Evolutionary conservation across 1,284 basidiomycete species (phyloP).

Genomic region (Rhodotorula sp.): DNA sequence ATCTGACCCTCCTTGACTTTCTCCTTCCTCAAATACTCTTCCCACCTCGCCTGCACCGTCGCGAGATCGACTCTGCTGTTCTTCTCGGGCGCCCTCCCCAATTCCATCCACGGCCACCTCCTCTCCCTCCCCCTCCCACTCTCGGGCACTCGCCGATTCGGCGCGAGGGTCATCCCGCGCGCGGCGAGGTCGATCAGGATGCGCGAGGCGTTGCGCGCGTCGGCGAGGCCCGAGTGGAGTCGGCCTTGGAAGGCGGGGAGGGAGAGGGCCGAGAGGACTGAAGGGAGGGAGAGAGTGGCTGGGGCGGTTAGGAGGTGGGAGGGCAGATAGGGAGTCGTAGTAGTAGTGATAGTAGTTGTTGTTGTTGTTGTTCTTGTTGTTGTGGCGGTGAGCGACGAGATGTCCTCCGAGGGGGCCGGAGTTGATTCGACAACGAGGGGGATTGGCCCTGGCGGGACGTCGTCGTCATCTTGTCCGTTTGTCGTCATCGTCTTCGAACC

Average conservation of each 20-base stretch:
- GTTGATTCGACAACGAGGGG: neutral
- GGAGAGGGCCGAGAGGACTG: constrained; percentile 49
- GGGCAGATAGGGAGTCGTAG: constrained; percentile 15
- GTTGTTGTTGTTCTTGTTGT: too few species aligned
- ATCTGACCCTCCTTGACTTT: neutral
- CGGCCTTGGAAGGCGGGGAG: constrained; percentile 66
- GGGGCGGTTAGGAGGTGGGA: constrained; percentile 39
- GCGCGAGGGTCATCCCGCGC: constrained; percentile 63
- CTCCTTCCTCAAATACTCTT: neutral
- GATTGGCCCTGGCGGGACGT: neutral
- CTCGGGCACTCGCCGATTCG: constrained; percentile 69
- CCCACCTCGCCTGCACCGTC: neutral
- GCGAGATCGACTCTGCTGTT: constrained; percentile 11
- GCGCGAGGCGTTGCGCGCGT: constrained; percentile 77
- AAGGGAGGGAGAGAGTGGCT: constrained; percentile 47
- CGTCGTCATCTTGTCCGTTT: neutral
- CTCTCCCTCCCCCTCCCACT: constrained; percentile 49
- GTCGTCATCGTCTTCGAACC: neutral
- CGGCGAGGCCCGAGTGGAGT: constrained; percentile 82
- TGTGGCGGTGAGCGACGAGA: constrained; percentile 54
- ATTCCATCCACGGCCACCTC: constrained; percentile 78
- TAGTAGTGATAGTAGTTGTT: neutral
- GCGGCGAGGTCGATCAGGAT: constrained; percentile 71
- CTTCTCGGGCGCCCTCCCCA: constrained; percentile 43
- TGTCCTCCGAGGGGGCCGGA: constrained; percentile 17